phyloP scores from a whole-genome alignment of 192 early-diverging fungal genomes.

The Gamsiella multidivaricata region DNA sequence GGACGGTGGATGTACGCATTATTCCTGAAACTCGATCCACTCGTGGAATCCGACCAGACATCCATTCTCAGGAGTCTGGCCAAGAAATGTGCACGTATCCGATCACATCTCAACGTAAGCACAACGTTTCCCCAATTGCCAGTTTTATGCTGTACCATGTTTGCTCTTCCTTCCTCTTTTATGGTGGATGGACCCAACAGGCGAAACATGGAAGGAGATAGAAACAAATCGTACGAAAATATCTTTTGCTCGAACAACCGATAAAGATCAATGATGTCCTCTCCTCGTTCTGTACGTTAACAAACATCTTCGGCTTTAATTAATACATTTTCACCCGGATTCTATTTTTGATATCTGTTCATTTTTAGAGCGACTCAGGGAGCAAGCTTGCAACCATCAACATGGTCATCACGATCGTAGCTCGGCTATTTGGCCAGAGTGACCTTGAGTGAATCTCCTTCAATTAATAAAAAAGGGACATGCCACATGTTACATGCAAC shows the following conservation, averaged over 20 bases:
- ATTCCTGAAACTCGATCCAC: conserved; percentile 55
- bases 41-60: conserved; percentile 55
- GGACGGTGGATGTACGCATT: conserved; percentile 56
- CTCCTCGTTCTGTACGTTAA: too few relatives aligned
- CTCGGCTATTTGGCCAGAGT: conserved; percentile 53
- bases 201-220: too few relatives aligned
- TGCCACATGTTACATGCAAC: too few relatives aligned
- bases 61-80: conserved; percentile 54
- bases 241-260: too few relatives aligned
- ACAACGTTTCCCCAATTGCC: neutral
- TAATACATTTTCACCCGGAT: neutral
- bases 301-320: too few relatives aligned
- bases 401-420: conserved; percentile 60
- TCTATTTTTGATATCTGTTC: neutral
- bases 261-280: too few relatives aligned
- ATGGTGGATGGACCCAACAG: too few relatives aligned
- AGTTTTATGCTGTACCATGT: neutral
- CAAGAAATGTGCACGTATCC: conserved; percentile 53
- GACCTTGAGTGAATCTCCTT: conserved; percentile 41
- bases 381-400: conserved; percentile 53
- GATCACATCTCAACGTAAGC: conserved; percentile 42
- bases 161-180: neutral
- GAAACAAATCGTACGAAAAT: too few relatives aligned
- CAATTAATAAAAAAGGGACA: neutral
- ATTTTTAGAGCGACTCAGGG: conserved; percentile 28